Evolutionary conservation across 768 basidiomycete genomes (phyloP).

Genomic region (Psilocybe sp.): DNA sequence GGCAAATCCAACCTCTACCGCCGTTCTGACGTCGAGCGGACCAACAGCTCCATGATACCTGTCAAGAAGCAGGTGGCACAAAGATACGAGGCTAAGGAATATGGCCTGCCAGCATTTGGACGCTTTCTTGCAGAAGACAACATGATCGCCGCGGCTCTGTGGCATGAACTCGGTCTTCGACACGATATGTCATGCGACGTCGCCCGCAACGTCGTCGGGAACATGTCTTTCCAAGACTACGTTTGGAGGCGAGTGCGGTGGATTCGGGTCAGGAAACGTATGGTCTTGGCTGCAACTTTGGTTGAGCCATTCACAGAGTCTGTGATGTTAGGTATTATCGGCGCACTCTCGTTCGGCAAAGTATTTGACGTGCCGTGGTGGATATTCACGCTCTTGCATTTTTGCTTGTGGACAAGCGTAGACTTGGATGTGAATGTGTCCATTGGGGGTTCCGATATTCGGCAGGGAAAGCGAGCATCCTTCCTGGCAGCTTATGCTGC

Average conservation of each 20-base stretch:
- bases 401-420: constrained; percentile 66
- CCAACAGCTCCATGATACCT: constrained; percentile 66
- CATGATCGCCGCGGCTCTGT: constrained; percentile 89
- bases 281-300: constrained; percentile 84
- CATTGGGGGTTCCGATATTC: constrained; percentile 64
- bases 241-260: constrained; percentile 88
- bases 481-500: constrained; percentile 79
- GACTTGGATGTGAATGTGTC: constrained; percentile 84
- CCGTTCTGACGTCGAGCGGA: constrained; percentile 78
- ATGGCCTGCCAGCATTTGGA: constrained; percentile 78
- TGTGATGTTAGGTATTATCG: constrained; percentile 65
- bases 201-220: constrained; percentile 84
- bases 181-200: constrained; percentile 92
- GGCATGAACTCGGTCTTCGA: constrained; percentile 88
- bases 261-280: constrained; percentile 95
- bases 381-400: constrained; percentile 59
- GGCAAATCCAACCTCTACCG: constrained; percentile 96
- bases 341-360: constrained; percentile 49
- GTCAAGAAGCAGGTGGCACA: constrained; percentile 15
- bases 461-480: constrained; percentile 40
- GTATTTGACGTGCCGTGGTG: constrained; percentile 50
- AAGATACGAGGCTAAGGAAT: constrained; percentile 24
- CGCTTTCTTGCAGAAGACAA: constrained; percentile 96
- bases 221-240: constrained; percentile 84
- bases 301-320: constrained; percentile 93